These are phyloP conservation scores for Clarireedia sp. DNA, from an alignment of 2,329 filamentous ascomycete species.

Conservation along the genomic window DNA sequence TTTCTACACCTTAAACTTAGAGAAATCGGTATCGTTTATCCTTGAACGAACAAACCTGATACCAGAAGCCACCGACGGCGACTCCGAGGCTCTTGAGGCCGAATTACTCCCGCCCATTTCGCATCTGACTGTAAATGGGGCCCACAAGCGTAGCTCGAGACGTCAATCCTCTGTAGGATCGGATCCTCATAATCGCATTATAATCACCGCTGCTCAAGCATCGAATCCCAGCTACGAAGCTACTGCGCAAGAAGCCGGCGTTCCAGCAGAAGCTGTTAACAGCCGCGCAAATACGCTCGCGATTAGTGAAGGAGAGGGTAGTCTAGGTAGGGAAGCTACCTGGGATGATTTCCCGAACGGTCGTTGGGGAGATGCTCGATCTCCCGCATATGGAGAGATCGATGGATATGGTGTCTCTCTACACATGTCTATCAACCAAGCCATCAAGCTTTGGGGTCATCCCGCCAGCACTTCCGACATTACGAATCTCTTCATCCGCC, in stretches of 20 bases:
- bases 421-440: conserved; percentile 80
- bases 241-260: conserved; percentile 65
- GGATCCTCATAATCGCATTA: conserved; percentile 79
- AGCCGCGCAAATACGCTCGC: conserved; percentile 77
- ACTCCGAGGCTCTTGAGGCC: conserved; percentile 29
- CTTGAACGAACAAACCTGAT: conserved; percentile 82
- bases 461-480: conserved; percentile 66
- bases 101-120: conserved; percentile 34
- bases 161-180: conserved; percentile 58
- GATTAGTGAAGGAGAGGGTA: conserved; percentile 88
- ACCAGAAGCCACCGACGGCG: conserved; percentile 44
- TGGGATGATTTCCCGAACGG: conserved; percentile 99
- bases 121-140: conserved; percentile 23
- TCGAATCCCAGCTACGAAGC: conserved; percentile 61
- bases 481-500: conserved; percentile 68
- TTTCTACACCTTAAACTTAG: conserved; percentile 94
- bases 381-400: conserved; percentile 90
- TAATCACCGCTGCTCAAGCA: conserved; percentile 58
- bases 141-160: conserved; percentile 11
- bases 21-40: conserved; percentile 93
- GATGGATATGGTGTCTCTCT: conserved; percentile 97
- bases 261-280: conserved; percentile 68
- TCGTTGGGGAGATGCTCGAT: conserved; percentile 86
- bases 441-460: conserved; percentile 76
- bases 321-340: conserved; percentile 84